These are phyloP conservation scores for Cetradonia linearis DNA, from an alignment of 495 filamentous ascomycete species.

Conservation along the genomic window DNA sequence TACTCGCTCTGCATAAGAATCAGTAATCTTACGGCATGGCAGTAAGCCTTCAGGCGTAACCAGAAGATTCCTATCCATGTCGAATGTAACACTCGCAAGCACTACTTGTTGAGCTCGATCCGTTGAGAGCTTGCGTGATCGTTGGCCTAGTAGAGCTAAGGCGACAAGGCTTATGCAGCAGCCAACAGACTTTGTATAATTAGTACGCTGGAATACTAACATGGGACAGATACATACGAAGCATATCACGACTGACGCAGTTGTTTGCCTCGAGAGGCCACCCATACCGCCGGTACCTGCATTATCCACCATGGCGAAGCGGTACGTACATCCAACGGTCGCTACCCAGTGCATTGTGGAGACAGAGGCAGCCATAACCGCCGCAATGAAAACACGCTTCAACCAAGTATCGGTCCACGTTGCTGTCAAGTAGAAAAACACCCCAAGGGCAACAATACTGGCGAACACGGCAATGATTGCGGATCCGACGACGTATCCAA, in stretches of 20 bases:
- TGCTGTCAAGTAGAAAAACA: conserved; percentile 71
- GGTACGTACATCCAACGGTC: conserved; percentile 58
- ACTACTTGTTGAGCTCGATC: conserved; percentile 68
- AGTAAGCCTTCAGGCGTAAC: conserved; percentile 71
- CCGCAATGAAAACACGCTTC: conserved; percentile 56
- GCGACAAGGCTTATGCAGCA: conserved; percentile 49
- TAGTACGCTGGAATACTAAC: not conserved
- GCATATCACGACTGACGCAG: conserved; percentile 53
- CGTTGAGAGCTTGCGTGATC: conserved; percentile 42
- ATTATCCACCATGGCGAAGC: conserved; percentile 29
- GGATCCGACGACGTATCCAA: conserved; percentile 54
- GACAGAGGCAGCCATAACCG: conserved; percentile 60
- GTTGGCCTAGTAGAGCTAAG: conserved; percentile 48
- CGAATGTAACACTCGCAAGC: conserved; percentile 67
- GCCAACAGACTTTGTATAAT: conserved; percentile 40
- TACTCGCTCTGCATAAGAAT: conserved; percentile 61
- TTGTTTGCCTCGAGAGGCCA: conserved; percentile 44
- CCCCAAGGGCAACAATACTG: conserved; percentile 51
- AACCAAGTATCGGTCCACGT: conserved; percentile 71
- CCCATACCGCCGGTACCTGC: conserved; percentile 6
- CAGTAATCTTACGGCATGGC: conserved; percentile 71
- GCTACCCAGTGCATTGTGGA: conserved; percentile 88
- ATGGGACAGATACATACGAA: conserved; percentile 39
- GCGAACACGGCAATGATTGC: conserved; percentile 61
- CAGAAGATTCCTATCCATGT: conserved; percentile 62